Base-by-base conservation (phyloP, 768 basidiomycete species). In the Tricholoma sp. region DNA sequence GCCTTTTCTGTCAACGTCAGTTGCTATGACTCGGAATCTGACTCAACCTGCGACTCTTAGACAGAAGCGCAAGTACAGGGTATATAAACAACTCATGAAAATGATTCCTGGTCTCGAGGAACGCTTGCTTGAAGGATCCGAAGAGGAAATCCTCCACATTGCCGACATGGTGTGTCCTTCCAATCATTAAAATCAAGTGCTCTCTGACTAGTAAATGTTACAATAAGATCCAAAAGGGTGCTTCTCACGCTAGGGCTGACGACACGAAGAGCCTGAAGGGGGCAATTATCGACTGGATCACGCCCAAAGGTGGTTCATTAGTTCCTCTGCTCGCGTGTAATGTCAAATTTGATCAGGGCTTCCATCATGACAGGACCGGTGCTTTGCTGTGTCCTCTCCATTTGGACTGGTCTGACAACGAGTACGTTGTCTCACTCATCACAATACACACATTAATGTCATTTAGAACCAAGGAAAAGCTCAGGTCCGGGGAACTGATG, bases 161-260 rank as follows among this genome's bases (percentile, higher is more conserved):
- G n/a, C n/a, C n/a, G n/a, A n/a, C n/a, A n/a, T n/a, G n/a, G n/a
- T n/a, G n/a, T n/a, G n/a, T n/a, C n/a, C n/a, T n/a, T n/a, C n/a
- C n/a, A n/a, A n/a, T n/a, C n/a, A n/a, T n/a, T n/a, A n/a, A n/a
- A n/a, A n/a, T n/a, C n/a, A n/a, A n/a, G n/a, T n/a, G n/a, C n/a
- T n/a, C n/a, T n/a, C n/a, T n/a, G n/a, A n/a, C n/a, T n/a, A n/a
- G n/a, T n/a, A n/a, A n/a, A n/a, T n/a, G n/a, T n/a, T n/a, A n/a
- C n/a, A n/a, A n/a, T n/a, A 47, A 68, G 68, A 53, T 68, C 17
- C 61, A 63, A 37, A 69, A 65, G 55, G 66, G 68, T 28, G 49
- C 54, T 4, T 57, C 58, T 28, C 44, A 61, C 6, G 57, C 63
- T 7, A 53, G 66, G 41, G 34, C 57, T 44, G 60, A 63, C 18